Base-by-base conservation (phyloP, 2,329 filamentous ascomycete species). In the Cryphonectria japonica region DNA sequence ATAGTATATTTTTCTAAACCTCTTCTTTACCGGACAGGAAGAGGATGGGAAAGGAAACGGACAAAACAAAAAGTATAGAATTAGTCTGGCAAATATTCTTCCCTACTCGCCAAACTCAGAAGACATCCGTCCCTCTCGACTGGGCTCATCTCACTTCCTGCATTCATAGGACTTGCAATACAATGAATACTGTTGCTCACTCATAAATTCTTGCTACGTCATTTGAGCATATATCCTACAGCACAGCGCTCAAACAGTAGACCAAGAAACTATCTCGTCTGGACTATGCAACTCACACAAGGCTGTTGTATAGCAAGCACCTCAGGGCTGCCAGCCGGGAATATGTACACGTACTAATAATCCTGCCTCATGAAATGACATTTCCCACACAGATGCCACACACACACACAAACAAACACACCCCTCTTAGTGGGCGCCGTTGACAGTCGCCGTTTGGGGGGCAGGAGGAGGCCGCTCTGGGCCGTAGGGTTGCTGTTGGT, bases 401-500 rank as follows among this genome's bases (percentile, higher is more conserved):
- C 22, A 67, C 37, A 66, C n/a, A 52, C 11, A 26, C 26, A 26
- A 26, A 11, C 34, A 19, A 13, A 67, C 37, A 66, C n/a, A 52
- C 11, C 57, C 62, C 61, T 39, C 72, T 75, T 75, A 79, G 73
- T 75, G 85, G 73, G 82, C 81, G 75, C 84, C 85, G 74, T 86
- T 86, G 73, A 81, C 81, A 14, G 80, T 77, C 63, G 79, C 75
- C 67, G 78, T 43, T 34, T 64, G 76, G 54, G 78, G 76, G 60
- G 84, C 84, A 63, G 85, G 76, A 63, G 84, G 85, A 59, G 85
- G 85, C 61, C 85, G 81, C 75, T 86, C 85, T 22, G 85, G 84
- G 14, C 84, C 84, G 72, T 83, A 86, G 8, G 83, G 78, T 65
- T 85, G 82, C 57, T 79, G 77, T 59, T 73, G 76, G 64, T 79